Evolutionary conservation across 208 protist species (phyloP).

Genomic region (Leptomonas pyrrhocoris): DNA sequence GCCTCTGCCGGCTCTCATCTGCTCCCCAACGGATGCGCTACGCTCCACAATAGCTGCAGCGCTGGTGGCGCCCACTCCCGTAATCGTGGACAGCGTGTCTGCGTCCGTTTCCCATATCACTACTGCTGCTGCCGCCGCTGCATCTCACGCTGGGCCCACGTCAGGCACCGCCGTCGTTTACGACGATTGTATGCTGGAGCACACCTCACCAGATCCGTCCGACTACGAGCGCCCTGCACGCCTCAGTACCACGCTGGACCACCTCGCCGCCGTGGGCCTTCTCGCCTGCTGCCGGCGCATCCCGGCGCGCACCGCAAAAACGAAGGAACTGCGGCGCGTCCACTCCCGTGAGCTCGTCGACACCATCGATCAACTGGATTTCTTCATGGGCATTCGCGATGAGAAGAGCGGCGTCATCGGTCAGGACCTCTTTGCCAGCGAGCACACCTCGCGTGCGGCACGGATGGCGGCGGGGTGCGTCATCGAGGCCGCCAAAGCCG

Average conservation of each 20-base stretch:
- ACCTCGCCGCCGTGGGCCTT: slow-evolving; percentile 67
- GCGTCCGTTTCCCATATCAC: background rate
- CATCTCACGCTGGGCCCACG: too few species aligned
- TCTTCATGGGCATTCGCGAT: slow-evolving; percentile 42
- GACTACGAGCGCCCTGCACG: slow-evolving; percentile 83
- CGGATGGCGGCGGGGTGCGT: slow-evolving; percentile 74
- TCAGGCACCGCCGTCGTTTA: slow-evolving; percentile 76
- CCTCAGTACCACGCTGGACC: slow-evolving; percentile 60
- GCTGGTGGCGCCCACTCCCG: background rate
- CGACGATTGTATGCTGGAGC: slow-evolving; percentile 62
- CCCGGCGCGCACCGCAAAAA: slow-evolving; percentile 46
- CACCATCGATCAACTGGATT: slow-evolving; percentile 75
- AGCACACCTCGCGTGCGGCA: slow-evolving; percentile 63
- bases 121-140: background rate
- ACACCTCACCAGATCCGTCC: slow-evolving; percentile 50
- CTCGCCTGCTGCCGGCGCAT: slow-evolving; percentile 54
- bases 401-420: slow-evolving; percentile 43
- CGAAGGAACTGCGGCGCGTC: slow-evolving; percentile 74
- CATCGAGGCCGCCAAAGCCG: slow-evolving; percentile 63
- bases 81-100: background rate
- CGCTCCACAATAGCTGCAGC: too few species aligned
- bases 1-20: slow-evolving; percentile 14
- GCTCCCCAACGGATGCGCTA: background rate
- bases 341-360: slow-evolving; percentile 76
- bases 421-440: slow-evolving; percentile 80